phyloP scores from a whole-genome alignment of 345 rosid genomes.

The Pistacia integerrima region DNA sequence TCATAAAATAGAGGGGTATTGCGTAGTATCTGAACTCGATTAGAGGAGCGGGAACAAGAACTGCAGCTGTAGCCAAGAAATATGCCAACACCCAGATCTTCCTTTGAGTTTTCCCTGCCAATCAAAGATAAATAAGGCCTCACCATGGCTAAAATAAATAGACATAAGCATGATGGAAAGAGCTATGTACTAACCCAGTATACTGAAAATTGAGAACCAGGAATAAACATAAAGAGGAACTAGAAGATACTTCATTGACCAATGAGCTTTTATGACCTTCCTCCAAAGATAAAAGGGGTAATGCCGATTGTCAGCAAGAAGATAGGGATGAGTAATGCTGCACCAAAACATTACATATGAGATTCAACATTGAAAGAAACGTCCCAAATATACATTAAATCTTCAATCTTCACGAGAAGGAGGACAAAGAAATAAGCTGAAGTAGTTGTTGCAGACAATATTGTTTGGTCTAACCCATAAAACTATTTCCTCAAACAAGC shows the following conservation, averaged over 20 bases:
- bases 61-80: constrained; percentile 78
- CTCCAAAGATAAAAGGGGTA: constrained; percentile 93
- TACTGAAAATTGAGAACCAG: constrained; percentile 74
- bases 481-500: too few species aligned
- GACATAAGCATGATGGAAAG: neutral
- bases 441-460: neutral
- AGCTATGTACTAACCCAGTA: constrained; percentile 54
- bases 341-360: constrained; percentile 24
- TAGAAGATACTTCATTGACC: constrained; percentile 71
- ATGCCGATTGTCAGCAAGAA: constrained; percentile 95
- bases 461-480: too few species aligned
- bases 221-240: constrained; percentile 76
- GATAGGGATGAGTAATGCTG: constrained; percentile 96
- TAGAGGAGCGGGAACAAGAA: constrained; percentile 87
- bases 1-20: constrained; percentile 69
- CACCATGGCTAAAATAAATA: neutral
- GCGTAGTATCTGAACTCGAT: constrained; percentile 96
- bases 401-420: neutral
- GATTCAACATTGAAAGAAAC: constrained; percentile 16
- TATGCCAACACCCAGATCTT: constrained; percentile 72
- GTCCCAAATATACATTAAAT: neutral
- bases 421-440: neutral
- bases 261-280: constrained; percentile 68
- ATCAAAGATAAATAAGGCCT: constrained; percentile 17
- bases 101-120: constrained; percentile 55